Base-by-base conservation (phyloP, 257 asterid species). In the Ophiorrhiza pumila region DNA sequence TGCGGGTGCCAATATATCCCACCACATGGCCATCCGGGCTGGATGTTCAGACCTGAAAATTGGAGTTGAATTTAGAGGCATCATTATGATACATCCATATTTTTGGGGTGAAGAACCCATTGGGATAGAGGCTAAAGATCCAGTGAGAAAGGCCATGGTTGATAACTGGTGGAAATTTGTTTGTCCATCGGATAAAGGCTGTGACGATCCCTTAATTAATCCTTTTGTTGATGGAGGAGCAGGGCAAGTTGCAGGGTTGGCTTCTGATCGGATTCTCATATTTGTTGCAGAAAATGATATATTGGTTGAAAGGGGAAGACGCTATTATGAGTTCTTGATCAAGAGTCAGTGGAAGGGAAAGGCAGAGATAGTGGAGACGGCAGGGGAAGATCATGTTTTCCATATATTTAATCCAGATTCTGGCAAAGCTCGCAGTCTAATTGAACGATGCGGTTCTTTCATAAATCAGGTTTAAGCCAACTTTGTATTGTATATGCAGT, bases 1-100 rank as follows among this genome's bases (percentile, higher is more conserved):
- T 66, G 95, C 96, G 7, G 98, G 98, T 7, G 98, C 95, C 5
- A 92, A 90, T 45, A 86, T 92, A 4, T 77, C 95, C 0, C 96
- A 90, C 79, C 91, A 90, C 41, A 29, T 87, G 75, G 79, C 91
- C 1, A 85, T 85, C 45, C 77, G 71, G 64, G 80, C 79, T 6
- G 69, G 76, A 11, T 2, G 2, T 10, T 61, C 79, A 2, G 68
- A 74, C 14, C 65, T 17, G 6, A 53, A 0, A 17, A 1, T 71
- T 4, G 78, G 77, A 27, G 32, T 84, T 23, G 73, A 79, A 52
- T 55, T 88, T 17, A 7, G 13, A 0, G 96, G 96, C 1, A 65
- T 85, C 5, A 3, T 87, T 9, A 79, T 92, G 93, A 59, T 92
- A 7, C 91, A 84, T 0, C 97, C 97, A 0, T 92, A 88, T 27